Evolutionary conservation across 1,284 basidiomycete genomes (phyloP), one percentile per base, ranked within the genome.

Genomic region (Pterula multifida): DNA sequence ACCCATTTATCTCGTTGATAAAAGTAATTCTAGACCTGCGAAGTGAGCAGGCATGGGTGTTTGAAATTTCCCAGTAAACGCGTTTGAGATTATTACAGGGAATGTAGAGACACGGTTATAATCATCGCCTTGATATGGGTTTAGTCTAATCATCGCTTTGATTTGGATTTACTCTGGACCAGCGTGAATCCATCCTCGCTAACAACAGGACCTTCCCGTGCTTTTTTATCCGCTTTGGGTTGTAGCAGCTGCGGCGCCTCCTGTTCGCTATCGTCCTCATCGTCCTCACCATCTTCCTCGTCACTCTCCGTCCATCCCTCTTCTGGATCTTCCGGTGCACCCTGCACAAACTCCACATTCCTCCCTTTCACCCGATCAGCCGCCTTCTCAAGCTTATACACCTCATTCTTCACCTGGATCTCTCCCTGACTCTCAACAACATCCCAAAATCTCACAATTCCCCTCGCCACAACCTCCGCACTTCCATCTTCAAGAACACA

Each of bases 141-240:
- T n/a, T n/a, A n/a, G n/a, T n/a, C n/a, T n/a, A n/a, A n/a, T 32
- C 28, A 32, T 32, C 28, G 28, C 28, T 32, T 32, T 15, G 28
- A 6, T 15, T 32, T 32, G 28, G 28, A 32, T 60, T 81, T 83
- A 46, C 73, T 70, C 65, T 85, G 81, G 2, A 94, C 88, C 42
- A 84, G 61, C 1, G 83, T 89, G 60, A 95, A 94, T 0, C 91
- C 91, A 52, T 94, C 90, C 52, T 90, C 86, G 58, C 93, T 91
- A 0, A 92, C 72, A 49, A 85, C 75, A 0, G 82, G 82, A 60
- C 85, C 82, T 45, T 73, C 65, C 50, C 65, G 69, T 39, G 63
- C 63, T 53, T 60, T 55, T 22, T 55, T 57, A 42, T 60, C 48
- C 35, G 64, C 54, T 46, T 56, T 60, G 28, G 65, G 59, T 26